These are phyloP conservation scores for Thalassiosira profunda DNA, from an alignment of 108 stramenopile genomes.

Conservation along the genomic window DNA sequence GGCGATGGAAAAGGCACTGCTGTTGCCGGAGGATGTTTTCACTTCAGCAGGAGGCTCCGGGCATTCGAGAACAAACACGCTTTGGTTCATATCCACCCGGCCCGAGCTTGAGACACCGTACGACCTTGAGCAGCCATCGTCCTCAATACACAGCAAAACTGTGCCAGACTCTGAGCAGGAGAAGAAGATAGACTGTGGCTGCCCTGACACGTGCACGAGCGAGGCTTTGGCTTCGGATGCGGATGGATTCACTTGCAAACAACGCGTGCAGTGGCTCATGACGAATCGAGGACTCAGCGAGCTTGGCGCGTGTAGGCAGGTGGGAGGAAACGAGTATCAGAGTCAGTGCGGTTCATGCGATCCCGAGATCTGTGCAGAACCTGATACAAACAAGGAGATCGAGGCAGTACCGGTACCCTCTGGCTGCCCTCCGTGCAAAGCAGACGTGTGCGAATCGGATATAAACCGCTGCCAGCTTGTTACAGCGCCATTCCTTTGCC, in stretches of 20 bases:
- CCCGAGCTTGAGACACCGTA: slow-evolving; percentile 53
- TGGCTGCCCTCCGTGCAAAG: slow-evolving; percentile 55
- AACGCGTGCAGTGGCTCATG: slow-evolving; percentile 63
- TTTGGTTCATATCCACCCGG: slow-evolving; percentile 76
- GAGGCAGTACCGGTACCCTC: slow-evolving; percentile 1
- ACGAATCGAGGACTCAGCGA: slow-evolving; percentile 33
- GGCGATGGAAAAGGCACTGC: slow-evolving; percentile 50
- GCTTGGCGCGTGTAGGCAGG: slow-evolving; percentile 56
- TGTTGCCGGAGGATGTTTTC: slow-evolving; percentile 55
- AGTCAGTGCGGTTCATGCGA: slow-evolving; percentile 57
- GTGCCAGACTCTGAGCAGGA: slow-evolving; percentile 21
- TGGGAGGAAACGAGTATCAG: slow-evolving; percentile 53
- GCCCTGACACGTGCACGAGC: slow-evolving; percentile 56
- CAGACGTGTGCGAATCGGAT: slow-evolving; percentile 51
- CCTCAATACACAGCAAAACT: neutral
- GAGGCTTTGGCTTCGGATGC: slow-evolving; percentile 48
- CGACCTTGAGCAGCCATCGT: neutral
- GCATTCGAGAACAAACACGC: slow-evolving; percentile 69
- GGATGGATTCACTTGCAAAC: slow-evolving; percentile 59
- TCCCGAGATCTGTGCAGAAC: slow-evolving; percentile 26
- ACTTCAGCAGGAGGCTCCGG: slow-evolving; percentile 71
- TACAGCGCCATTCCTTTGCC: slow-evolving; percentile 75
- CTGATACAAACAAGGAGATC: neutral
- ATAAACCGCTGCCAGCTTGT: slow-evolving; percentile 76
- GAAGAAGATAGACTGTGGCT: slow-evolving; percentile 45